Evolutionary conservation across 441 rosid genomes (phyloP), one percentile per base, ranked within the genome.

Genomic region (Erodium texanum): DNA sequence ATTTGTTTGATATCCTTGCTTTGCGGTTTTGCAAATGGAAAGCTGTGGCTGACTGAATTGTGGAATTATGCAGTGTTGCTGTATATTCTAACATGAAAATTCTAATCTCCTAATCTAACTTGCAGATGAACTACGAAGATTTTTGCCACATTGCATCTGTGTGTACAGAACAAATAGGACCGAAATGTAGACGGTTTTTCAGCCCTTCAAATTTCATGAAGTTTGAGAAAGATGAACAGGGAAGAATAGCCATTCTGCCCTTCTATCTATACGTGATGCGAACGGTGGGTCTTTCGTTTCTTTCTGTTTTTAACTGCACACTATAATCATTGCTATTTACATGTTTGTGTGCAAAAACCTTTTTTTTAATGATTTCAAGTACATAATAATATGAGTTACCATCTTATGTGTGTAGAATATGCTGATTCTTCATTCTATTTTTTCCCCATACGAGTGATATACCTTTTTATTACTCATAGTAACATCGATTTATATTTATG

Each of bases 261-360:
- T 94, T 92, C 77, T 94, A 94, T 83, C 93, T 94, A 22, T 94
- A 94, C 77, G 98, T 94, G 82, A 94, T 94, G 98, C 93, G 99
- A 59, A 94, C 97, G 68, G 99, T 92, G 76, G 73, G 98, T 83
- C 24, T 50, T 58, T 16, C 27, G 71, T 65, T 24, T 64, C 38
- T 34, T 34, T 34, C 9, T 5, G 38, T 34, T 5, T 34, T 10
- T 34, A 34, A 34, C 38, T 34, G 38, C 38, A 5, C 38, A 34
- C 8, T 34, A 34, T 34, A 34, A 34, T 34, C 8, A 7, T 34
- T 34, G 38, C 1, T n/a, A n/a, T n/a, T n/a, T n/a, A n/a, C n/a
- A n/a, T n/a, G n/a, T n/a, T n/a, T n/a, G n/a, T n/a, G n/a, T n/a
- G n/a, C n/a, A n/a, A n/a, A n/a, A n/a, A n/a, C n/a, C n/a, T n/a